phyloP scores from a whole-genome alignment of 75 land plant genomes.

The Picea sitchensis region DNA sequence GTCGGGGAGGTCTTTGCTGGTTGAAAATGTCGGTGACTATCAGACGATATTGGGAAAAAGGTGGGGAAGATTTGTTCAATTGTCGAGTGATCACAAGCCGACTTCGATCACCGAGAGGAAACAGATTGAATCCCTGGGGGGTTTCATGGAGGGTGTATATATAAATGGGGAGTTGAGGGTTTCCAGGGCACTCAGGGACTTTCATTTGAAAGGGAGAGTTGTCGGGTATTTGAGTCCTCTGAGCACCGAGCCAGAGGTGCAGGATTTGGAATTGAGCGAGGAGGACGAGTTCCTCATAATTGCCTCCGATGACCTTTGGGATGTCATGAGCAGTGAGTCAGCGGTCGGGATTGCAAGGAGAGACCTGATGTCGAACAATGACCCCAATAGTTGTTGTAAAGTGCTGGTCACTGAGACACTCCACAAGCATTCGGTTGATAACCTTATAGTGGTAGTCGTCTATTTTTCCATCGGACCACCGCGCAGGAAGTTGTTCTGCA shows the following conservation, averaged over 20 bases:
- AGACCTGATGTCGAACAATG: conserved; percentile 46
- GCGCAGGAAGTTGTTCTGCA: not conserved
- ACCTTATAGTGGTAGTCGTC: conserved; percentile 36
- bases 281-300: conserved; percentile 60
- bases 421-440: conserved; percentile 28
- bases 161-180: conserved; percentile 73
- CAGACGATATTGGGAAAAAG: conserved; percentile 48
- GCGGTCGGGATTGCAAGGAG: conserved; percentile 49
- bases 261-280: conserved; percentile 28
- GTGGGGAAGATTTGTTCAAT: conserved; percentile 38
- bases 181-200: conserved; percentile 91
- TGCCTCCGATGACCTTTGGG: conserved; percentile 63
- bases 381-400: conserved; percentile 44
- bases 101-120: conserved; percentile 39
- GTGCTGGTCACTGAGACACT: conserved; percentile 47
- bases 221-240: conserved; percentile 43
- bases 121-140: conserved; percentile 71
- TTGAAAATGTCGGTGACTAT: conserved; percentile 60
- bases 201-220: conserved; percentile 67
- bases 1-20: conserved; percentile 43
- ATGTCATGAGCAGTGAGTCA: conserved; percentile 62
- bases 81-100: conserved; percentile 60
- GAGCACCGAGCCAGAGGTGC: conserved; percentile 59
- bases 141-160: conserved; percentile 66
- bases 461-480: conserved; percentile 46